Base-by-base conservation (phyloP, 1,284 basidiomycete genomes). In the Apiotrichum siamense region DNA sequence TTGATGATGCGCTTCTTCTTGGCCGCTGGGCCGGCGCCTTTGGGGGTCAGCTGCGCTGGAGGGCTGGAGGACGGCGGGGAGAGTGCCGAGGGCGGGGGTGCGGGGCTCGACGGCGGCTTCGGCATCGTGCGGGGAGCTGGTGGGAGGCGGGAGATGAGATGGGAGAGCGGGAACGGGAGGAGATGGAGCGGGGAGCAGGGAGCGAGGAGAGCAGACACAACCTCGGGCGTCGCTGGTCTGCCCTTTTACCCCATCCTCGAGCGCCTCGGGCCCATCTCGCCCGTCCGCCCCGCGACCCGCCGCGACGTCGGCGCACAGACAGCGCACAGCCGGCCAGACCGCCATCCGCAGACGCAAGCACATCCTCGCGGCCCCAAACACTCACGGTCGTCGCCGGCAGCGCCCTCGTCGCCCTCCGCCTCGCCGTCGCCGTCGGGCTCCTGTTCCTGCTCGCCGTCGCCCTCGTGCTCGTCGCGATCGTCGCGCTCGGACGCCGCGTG, bases 1-100 rank as follows among this genome's bases (percentile, higher is more conserved):
- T 72, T 72, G 38, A 62, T 65, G 7, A 66, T 47, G 44, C 64
- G 52, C 50, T 67, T 68, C 31, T 61, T 57, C 49, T 66, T 64
- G 11, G 10, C 11, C 26, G 39, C 39, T 13, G 39, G 39, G 12
- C 26, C 38, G 15, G 29, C 10, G 38, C 38, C 39, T 41, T n/a
- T 7, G 26, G 39, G 25, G 10, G 39, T 41, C 25, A 41, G 39
- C 29, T n/a, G n/a, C n/a, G n/a, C n/a, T n/a, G n/a, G n/a, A n/a
- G n/a, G n/a, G n/a, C 29, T 31, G 15, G 29, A 9, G 38, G 38
- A 7, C 18, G 36, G n/a, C 36, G n/a, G 36, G 20, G 20, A 15
- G 7, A 23, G 4, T 3, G 15, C 21, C 9, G 21, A 39, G 37
- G 37, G 24, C 4, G 39, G 9, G 13, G 39, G 39, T n/a, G n/a